Evolutionary conservation across 768 basidiomycete species (phyloP).

Genomic region (Tylopilus plumbeoviolaceoides): DNA sequence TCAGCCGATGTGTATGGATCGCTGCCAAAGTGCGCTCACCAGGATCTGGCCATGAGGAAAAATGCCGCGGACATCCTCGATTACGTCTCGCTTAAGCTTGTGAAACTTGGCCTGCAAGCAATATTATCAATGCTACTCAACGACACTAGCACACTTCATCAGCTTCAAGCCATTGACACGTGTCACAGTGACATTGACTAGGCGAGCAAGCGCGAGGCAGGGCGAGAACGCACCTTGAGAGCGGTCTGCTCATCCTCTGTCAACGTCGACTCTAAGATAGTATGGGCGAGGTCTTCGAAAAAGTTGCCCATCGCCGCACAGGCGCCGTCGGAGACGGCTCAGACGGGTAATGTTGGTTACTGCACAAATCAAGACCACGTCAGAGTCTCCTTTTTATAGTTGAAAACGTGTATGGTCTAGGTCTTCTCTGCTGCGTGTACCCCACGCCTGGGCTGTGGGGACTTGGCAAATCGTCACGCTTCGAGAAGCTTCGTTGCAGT

Average conservation of each 20-base stretch:
- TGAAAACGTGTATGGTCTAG: not conserved
- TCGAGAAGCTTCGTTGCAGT: not conserved
- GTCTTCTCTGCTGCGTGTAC: not conserved
- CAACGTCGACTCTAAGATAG: slow-evolving; percentile 17
- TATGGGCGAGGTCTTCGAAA: slow-evolving; percentile 27
- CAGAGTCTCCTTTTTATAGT: slow-evolving; percentile 1
- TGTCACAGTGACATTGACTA: not conserved
- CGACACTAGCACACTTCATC: too few species aligned
- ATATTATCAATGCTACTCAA: too few species aligned
- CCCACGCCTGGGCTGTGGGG: not conserved
- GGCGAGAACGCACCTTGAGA: slow-evolving; percentile 16
- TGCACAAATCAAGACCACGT: not conserved
- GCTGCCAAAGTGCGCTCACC: slow-evolving; percentile 9
- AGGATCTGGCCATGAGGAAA: slow-evolving; percentile 30
- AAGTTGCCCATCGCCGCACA: slow-evolving; percentile 24
- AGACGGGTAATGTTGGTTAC: not conserved
- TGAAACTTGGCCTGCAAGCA: slow-evolving; percentile 26
- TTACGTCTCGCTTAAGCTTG: slow-evolving; percentile 27
- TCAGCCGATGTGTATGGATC: not conserved
- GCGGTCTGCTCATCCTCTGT: slow-evolving; percentile 21
- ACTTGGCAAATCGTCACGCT: not conserved
- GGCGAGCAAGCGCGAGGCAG: not conserved
- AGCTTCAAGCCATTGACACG: too few species aligned
- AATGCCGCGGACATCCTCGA: slow-evolving; percentile 23
- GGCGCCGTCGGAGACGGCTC: not conserved